Evolutionary conservation across 2,329 filamentous ascomycete species (phyloP), one percentile per base, ranked within the genome.

Genomic region (Colletotrichum sidae): DNA sequence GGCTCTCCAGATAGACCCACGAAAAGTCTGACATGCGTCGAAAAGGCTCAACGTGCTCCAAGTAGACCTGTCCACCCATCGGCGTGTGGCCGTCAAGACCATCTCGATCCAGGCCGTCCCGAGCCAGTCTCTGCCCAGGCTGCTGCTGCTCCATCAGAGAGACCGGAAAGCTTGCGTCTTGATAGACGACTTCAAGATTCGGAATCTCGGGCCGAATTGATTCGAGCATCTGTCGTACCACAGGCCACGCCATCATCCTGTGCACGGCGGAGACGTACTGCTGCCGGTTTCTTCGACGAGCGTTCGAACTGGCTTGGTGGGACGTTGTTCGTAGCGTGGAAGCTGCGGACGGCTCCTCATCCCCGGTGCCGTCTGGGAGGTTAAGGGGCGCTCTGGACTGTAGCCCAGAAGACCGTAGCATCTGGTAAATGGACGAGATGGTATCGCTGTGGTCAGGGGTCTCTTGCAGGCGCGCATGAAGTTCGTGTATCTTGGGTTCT

Each of bases 401-500:
- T 15, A n/a, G 35, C n/a, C 33, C 15, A 38, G 37, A 51, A 44
- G 17, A 12, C 17, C 50, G 41, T 13, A 65, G 44, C 45, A 37
- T 51, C 11, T 37, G 38, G 11, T 38, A 54, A 6, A 65, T 47
- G 35, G 44, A 44, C 8, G 61, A 38, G 11, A 65, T 55, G 4
- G 25, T 25, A n/a, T 35, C 49, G 45, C 49, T 55, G 10, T 37
- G 11, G 34, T 45, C 49, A 53, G 25, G 25, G 25, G 25, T 25
- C 25, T 25, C 25, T 25, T 25, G 25, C 25, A 25, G 25, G 25
- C 25, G 25, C 25, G 25, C 44, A 17, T 50, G 46, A 60, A 55
- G 51, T 8, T 69, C 73, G 68, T 89, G 86, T 68, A 89, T 80
- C 73, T 88, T 88, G 57, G 73, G 79, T 72, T 88, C 86, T 49